Percentiles rank a stretch among this genome's conserved stretches.
Conservation (phyloP, 2,329 filamentous ascomycete species). For the Aureobasidium subglaciale region DNA sequence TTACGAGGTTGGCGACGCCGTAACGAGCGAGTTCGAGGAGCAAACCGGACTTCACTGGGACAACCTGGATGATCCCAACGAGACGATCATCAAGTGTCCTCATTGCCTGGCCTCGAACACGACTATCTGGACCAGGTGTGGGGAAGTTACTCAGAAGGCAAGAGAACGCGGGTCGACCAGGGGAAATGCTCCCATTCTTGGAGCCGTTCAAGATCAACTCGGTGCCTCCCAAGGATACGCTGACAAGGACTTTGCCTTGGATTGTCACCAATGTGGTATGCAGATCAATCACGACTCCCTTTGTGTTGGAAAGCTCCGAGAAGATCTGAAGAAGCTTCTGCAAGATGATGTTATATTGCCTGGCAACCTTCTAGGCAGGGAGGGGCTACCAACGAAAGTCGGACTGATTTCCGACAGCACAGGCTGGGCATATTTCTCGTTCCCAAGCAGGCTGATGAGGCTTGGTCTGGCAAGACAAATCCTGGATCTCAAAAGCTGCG, state of each 20-base stretch:
- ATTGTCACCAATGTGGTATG: slow-evolving; percentile 47
- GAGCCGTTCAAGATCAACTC: neutral
- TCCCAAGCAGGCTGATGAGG: slow-evolving; percentile 34
- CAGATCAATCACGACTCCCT: slow-evolving; percentile 52
- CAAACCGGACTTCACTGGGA: slow-evolving; percentile 52
- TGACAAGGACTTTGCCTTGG: slow-evolving; percentile 46
- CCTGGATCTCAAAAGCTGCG: neutral
- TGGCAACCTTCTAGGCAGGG: slow-evolving; percentile 52
- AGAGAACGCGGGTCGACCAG: no score
- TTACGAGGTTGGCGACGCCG: slow-evolving; percentile 44
- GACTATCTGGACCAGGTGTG: slow-evolving; percentile 53
- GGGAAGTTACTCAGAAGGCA: neutral
- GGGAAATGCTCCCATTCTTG: neutral
- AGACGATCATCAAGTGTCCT: slow-evolving; percentile 50
- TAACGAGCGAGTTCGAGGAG: slow-evolving; percentile 42
- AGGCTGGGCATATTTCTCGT: neutral
- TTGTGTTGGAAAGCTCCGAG: slow-evolving; percentile 54
- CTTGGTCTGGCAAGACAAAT: slow-evolving; percentile 39
- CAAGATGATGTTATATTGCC: slow-evolving; percentile 51
- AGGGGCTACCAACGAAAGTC: slow-evolving; percentile 43
- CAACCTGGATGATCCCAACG: slow-evolving; percentile 45
- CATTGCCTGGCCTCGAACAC: slow-evolving; percentile 38
- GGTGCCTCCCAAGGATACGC: slow-evolving; percentile 52
- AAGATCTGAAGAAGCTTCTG: slow-evolving; percentile 48
- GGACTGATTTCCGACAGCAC: slow-evolving; percentile 22